Evolutionary conservation across 495 filamentous ascomycete genomes (phyloP).

Genomic region (Letharia lupina): DNA sequence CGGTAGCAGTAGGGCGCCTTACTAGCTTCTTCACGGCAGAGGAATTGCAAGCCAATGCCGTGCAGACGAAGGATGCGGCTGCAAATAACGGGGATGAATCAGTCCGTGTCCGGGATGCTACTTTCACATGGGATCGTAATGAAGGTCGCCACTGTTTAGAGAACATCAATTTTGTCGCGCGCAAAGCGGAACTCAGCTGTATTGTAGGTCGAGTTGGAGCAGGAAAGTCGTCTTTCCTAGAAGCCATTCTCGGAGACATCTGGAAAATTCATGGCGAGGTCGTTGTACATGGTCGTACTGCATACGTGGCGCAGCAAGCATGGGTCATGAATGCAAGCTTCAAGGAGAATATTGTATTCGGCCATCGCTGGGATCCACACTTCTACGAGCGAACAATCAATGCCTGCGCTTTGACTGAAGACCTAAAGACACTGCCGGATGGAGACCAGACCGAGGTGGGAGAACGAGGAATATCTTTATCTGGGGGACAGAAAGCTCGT

Average conservation of each 20-base stretch:
- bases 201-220: conserved; percentile 91
- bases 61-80: conserved; percentile 57
- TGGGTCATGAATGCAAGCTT: conserved; percentile 99
- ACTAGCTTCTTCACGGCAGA: conserved; percentile 81
- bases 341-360: conserved; percentile 94
- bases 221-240: conserved; percentile 88
- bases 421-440: conserved; percentile 88
- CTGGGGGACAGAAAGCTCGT: conserved; percentile 92
- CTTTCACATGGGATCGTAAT: conserved; percentile 91
- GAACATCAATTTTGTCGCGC: conserved; percentile 77
- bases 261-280: conserved; percentile 87
- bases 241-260: conserved; percentile 79
- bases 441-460: conserved; percentile 96
- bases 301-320: conserved; percentile 84
- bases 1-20: conserved; percentile 78
- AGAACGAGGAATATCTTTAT: conserved; percentile 93
- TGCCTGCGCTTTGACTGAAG: conserved; percentile 85
- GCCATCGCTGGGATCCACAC: conserved; percentile 83
- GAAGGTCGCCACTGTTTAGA: conserved; percentile 51
- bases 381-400: conserved; percentile 94
- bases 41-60: conserved; percentile 81
- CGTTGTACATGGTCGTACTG: conserved; percentile 65
- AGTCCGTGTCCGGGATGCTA: conserved; percentile 70
- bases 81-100: conserved; percentile 73
- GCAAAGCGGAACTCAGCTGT: conserved; percentile 87